Evolutionary conservation across 352 stramenopile species (phyloP).

Genomic region (Pythium graminicola): DNA sequence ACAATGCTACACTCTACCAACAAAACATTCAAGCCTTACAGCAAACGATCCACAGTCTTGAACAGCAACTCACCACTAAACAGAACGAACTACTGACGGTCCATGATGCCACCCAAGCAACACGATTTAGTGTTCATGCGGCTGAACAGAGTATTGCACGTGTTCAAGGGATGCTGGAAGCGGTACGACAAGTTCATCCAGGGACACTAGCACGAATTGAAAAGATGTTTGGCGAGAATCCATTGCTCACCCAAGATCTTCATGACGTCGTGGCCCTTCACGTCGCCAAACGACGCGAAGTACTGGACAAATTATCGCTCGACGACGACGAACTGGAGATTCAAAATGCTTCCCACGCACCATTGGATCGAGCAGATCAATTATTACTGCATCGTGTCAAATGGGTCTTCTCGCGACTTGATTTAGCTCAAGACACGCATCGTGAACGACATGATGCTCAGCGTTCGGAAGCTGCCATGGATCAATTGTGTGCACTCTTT

Average conservation of each 20-base stretch:
- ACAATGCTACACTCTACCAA: conserved; percentile 49
- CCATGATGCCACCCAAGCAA: conserved; percentile 54
- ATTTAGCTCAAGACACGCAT: conserved; percentile 28
- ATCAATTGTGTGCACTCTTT: conserved; percentile 66
- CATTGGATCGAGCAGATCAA: conserved; percentile 40
- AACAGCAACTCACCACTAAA: conserved; percentile 53
- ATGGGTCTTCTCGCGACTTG: conserved; percentile 66
- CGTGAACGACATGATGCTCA: background rate
- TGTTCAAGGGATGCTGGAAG: conserved; percentile 66
- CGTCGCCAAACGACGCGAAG: conserved; percentile 35
- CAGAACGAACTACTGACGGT: conserved; percentile 55
- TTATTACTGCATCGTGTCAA: conserved; percentile 67
- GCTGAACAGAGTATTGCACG: conserved; percentile 67
- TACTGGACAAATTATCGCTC: conserved; percentile 45
- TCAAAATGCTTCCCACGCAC: conserved; percentile 23
- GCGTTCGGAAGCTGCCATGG: conserved; percentile 23
- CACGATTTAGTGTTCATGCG: conserved; percentile 60
- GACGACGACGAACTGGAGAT: conserved; percentile 56
- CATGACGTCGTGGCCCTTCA: conserved; percentile 51
- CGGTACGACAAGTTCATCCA: conserved; percentile 59
- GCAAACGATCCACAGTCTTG: conserved; percentile 44
- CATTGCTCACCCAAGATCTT: conserved; percentile 58
- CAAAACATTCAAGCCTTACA: conserved; percentile 57
- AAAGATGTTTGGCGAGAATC: conserved; percentile 56
- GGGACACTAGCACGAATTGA: conserved; percentile 60